These are phyloP conservation scores for Komagataella phaffii DNA, from an alignment of 805 yeast species.

Conservation along the genomic window DNA sequence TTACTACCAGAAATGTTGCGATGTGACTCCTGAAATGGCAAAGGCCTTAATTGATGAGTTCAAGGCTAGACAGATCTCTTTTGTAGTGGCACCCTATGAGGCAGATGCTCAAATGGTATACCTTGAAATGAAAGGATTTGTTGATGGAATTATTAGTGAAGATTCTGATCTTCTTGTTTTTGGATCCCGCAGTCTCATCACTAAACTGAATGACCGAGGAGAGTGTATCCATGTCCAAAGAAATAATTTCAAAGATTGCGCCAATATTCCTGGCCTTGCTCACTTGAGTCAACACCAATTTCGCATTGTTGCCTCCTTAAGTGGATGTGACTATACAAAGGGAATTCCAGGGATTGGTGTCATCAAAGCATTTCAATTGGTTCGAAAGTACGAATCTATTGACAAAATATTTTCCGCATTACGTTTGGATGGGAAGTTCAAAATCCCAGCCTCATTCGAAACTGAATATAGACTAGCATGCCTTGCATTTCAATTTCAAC, in stretches of 20 bases:
- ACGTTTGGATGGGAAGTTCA: slow-evolving; percentile 43
- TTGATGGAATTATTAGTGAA: slow-evolving; percentile 82
- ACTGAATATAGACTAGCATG: slow-evolving; percentile 54
- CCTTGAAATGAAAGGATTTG: slow-evolving; percentile 59
- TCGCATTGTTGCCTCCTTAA: slow-evolving; percentile 65
- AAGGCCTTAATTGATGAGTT: slow-evolving; percentile 68
- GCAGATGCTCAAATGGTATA: slow-evolving; percentile 97
- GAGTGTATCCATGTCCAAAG: slow-evolving; percentile 58
- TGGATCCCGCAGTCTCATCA: slow-evolving; percentile 66
- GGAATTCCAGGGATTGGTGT: slow-evolving; percentile 80
- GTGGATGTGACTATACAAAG: slow-evolving; percentile 95
- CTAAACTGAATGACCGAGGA: slow-evolving; percentile 65
- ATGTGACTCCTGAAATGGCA: slow-evolving; percentile 86
- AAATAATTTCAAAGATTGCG: slow-evolving; percentile 28
- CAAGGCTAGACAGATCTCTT: slow-evolving; percentile 40
- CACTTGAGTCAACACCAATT: slow-evolving; percentile 42
- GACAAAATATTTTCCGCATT: slow-evolving; percentile 45
- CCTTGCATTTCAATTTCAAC: slow-evolving; percentile 70
- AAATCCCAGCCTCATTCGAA: slow-evolving; percentile 42
- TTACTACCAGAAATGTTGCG: slow-evolving; percentile 66
- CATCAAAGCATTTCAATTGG: slow-evolving; percentile 54
- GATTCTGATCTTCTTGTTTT: slow-evolving; percentile 88
- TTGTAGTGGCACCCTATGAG: slow-evolving; percentile 93
- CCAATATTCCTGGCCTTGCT: slow-evolving; percentile 24
- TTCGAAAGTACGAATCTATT: slow-evolving; percentile 34